Evolutionary conservation across 2,329 filamentous ascomycete species (phyloP).

Genomic region (Ophiocordyceps camponoti-saundersi): DNA sequence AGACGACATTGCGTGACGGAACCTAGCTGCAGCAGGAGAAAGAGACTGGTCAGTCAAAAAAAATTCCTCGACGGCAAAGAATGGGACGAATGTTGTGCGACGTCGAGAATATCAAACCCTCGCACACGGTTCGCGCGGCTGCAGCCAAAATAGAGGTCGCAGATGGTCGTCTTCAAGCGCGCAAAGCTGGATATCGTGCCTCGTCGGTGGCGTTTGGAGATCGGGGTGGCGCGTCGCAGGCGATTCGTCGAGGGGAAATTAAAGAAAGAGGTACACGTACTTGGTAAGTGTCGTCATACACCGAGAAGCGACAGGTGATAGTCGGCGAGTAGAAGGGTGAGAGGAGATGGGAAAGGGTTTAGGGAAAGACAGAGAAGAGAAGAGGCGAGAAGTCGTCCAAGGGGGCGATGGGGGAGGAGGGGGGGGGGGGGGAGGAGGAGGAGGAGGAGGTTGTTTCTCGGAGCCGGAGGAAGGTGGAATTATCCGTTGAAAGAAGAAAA

Average conservation of each 20-base stretch:
- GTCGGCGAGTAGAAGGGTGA: not conserved
- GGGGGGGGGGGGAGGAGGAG: not conserved
- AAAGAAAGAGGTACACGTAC: too few species aligned
- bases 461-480: not conserved
- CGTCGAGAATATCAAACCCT: not conserved
- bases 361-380: not conserved
- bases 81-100: not conserved
- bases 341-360: not conserved
- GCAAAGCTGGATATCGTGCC: too few species aligned
- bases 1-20: conserved; percentile 45
- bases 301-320: not conserved
- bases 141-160: too few species aligned
- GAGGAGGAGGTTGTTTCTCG: not conserved
- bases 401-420: not conserved
- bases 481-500: not conserved
- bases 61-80: not conserved
- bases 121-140: not conserved
- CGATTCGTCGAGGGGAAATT: too few species aligned
- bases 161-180: too few species aligned
- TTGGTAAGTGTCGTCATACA: not conserved
- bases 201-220: too few species aligned
- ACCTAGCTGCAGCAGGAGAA: not conserved
- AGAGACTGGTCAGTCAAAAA: not conserved
- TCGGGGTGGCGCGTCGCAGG: too few species aligned
- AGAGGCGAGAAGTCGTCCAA: not conserved